Base-by-base conservation (phyloP, 176 grass and related monocot species). In the Oryza brachyantha region DNA sequence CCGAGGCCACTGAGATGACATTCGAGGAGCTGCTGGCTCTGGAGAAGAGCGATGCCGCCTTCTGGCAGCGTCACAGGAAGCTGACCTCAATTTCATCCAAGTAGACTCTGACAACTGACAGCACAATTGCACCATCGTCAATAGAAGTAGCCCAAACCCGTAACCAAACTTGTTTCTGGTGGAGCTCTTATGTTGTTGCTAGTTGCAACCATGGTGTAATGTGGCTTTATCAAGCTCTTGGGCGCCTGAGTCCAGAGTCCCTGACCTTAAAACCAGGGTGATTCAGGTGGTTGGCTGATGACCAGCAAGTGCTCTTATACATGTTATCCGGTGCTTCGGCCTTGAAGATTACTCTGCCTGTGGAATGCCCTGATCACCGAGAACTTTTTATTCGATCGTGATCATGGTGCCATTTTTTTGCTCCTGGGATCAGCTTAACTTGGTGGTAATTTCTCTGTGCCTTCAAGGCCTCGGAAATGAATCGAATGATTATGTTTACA, bases 21-120 rank as follows among this genome's bases (percentile, higher is more conserved):
- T 98, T 98, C 5, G 96, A 98, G 77, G 96, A 98, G 55, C 46
- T 98, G 68, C 85, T 98, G 68, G 96, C 92, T 35, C 81, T 84
- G 79, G 92, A 98, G 93, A 95, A 98, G 84, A 81, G 93, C 75
- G 96, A 98, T 57, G 84, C 84, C 3, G 84, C 84, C 9, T 94
- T 98, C 77, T 98, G 96, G 96, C 86, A 92, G 84, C 93, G 7
- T 57, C 72, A 89, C 13, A 86, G 92, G 12, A 98, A 87, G 79
- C 52, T 84, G 74, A 89, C 90, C 68, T 91, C 85, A 24, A 64
- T 71, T 66, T 75, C 82, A 54, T 78, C 68, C 77, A 87, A 86
- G 73, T 76, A 79, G 76, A 58, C 13, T 21, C 31, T 54, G 73
- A 10, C 9, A 60, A 61, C 25, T n/a, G 41, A 40, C 16, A 9